phyloP scores from a whole-genome alignment of 129 eudicot species.

The Ambrosia artemisiifolia region DNA sequence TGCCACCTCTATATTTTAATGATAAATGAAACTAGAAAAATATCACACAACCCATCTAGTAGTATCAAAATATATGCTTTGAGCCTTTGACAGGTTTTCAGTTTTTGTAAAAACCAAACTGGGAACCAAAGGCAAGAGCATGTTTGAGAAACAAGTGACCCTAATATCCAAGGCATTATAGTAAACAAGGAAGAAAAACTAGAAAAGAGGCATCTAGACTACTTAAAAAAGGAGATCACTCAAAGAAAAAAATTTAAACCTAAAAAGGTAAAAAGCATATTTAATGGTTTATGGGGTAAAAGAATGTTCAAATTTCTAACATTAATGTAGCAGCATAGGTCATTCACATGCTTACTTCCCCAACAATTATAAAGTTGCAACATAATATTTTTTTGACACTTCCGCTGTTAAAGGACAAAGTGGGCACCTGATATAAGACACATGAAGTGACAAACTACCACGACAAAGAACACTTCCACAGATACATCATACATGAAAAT shows the following conservation, averaged over 20 bases:
- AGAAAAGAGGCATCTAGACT: not conserved
- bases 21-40: not conserved
- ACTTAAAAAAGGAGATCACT: not conserved
- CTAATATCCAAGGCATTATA: not conserved
- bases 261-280: not conserved
- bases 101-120: not conserved
- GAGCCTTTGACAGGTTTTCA: not conserved
- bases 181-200: not conserved
- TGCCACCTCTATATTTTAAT: constrained; percentile 2
- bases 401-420: not conserved
- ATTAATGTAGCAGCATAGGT: not conserved
- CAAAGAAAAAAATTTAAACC: not conserved
- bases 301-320: not conserved
- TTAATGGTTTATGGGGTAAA: not conserved
- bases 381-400: not conserved
- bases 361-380: constrained; percentile 10
- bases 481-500: not conserved
- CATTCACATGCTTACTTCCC: not conserved
- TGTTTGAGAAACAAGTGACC: not conserved
- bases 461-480: not conserved
- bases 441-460: not conserved
- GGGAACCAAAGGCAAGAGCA: constrained; percentile 4
- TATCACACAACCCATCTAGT: not conserved
- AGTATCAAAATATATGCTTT: not conserved
- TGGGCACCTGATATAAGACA: constrained; percentile 9